These are phyloP conservation scores for Hemileia vastatrix DNA, from an alignment of 1,284 basidiomycete genomes.

Conservation along the genomic window DNA sequence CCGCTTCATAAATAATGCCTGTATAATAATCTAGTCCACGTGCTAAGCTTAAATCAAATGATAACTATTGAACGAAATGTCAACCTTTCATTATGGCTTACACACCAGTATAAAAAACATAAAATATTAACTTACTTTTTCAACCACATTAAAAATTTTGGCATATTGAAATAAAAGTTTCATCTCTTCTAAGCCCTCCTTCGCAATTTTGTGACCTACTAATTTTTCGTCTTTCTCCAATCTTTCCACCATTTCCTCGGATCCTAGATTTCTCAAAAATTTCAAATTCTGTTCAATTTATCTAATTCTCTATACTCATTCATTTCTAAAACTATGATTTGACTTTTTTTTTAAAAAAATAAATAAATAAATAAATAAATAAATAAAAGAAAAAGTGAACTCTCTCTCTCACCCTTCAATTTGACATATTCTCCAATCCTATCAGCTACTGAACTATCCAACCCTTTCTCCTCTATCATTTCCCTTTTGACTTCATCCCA, in stretches of 20 bases:
- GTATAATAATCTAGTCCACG: slow-evolving; percentile 98
- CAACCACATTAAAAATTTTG: slow-evolving; percentile 53
- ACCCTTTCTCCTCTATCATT: slow-evolving; percentile 91
- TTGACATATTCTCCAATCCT: slow-evolving; percentile 95
- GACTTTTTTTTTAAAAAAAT: slow-evolving; percentile 1
- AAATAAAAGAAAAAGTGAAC: background rate
- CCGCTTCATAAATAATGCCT: slow-evolving; percentile 95
- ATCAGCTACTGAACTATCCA: slow-evolving; percentile 75
- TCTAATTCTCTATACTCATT: too few species aligned
- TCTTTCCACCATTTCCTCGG: slow-evolving; percentile 64
- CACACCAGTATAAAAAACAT: background rate
- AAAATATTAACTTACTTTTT: background rate
- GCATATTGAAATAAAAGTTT: slow-evolving; percentile 72
- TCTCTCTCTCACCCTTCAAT: slow-evolving; percentile 59
- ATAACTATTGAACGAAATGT: slow-evolving; percentile 53
- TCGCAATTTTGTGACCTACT: slow-evolving; percentile 62
- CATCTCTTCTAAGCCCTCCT: slow-evolving; percentile 86
- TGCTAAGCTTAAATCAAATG: slow-evolving; percentile 91
- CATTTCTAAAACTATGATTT: too few species aligned
- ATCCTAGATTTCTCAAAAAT: slow-evolving; percentile 51
- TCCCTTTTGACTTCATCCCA: slow-evolving; percentile 91
- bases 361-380: background rate
- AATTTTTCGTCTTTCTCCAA: slow-evolving; percentile 62
- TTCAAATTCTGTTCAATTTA: too few species aligned
- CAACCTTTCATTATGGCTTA: slow-evolving; percentile 21